Evolutionary conservation across 805 yeast genomes (phyloP).

Genomic region (Starmerella asiatica): DNA sequence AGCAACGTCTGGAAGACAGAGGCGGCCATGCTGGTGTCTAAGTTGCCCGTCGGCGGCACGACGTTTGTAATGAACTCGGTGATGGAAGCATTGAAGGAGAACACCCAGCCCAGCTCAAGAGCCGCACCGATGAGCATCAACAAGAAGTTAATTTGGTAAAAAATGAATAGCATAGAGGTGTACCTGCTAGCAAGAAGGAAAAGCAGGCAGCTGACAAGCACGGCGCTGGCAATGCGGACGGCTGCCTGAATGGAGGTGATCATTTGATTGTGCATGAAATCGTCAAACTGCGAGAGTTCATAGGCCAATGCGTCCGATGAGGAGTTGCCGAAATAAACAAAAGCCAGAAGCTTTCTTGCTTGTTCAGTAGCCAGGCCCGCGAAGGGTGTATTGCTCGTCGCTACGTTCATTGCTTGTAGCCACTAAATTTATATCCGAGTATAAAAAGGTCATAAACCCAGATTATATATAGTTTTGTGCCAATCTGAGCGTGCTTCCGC

Average conservation of each 20-base stretch:
- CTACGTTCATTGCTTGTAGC: neutral
- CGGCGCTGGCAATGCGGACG: constrained; percentile 44
- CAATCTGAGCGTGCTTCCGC: too few relatives aligned
- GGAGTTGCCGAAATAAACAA: constrained; percentile 3
- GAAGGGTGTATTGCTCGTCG: neutral
- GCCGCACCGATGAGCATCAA: constrained; percentile 47
- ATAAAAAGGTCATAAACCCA: neutral
- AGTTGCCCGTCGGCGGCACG: constrained; percentile 30
- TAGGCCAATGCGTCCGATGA: constrained; percentile 1
- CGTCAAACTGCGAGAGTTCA: constrained; percentile 5
- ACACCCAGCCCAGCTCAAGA: constrained; percentile 41
- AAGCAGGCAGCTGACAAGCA: constrained; percentile 33
- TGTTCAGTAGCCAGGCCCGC: neutral
- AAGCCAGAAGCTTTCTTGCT: neutral
- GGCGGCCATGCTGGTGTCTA: constrained; percentile 45
- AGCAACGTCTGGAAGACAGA: constrained; percentile 48
- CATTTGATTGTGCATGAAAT: constrained; percentile 1
- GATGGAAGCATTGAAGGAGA: constrained; percentile 29
- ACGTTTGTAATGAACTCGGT: constrained; percentile 35
- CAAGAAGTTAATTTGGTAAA: constrained; percentile 51
- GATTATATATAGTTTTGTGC: neutral
- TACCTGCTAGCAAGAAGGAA: constrained; percentile 39
- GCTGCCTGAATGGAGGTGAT: constrained; percentile 27
- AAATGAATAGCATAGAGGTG: constrained; percentile 55
- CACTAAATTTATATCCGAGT: neutral